A percentile compares a stretch with the other conserved stretches of the same genome.
phyloP scores from a whole-genome alignment of 2,329 filamentous ascomycete species.

The Phyllachora maydis region DNA sequence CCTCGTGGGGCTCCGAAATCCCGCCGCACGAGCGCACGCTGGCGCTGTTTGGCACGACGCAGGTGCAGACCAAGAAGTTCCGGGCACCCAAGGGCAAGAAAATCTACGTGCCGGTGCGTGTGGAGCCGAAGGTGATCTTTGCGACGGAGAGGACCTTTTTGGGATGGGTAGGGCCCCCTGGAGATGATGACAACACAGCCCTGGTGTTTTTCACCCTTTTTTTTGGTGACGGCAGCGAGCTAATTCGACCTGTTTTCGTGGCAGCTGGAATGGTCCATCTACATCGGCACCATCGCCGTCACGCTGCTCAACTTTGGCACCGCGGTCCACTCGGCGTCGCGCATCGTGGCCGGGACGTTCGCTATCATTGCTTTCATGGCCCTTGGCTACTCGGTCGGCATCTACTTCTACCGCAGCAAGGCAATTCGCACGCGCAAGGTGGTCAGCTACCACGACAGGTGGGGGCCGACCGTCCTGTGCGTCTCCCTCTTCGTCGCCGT shows the following conservation, averaged over 20 bases:
- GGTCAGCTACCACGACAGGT: slow-evolving; percentile 82
- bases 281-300: slow-evolving; percentile 72
- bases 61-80: slow-evolving; percentile 38
- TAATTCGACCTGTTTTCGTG: too few species aligned
- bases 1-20: slow-evolving; percentile 32
- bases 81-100: slow-evolving; percentile 67
- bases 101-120: slow-evolving; percentile 87
- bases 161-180: slow-evolving; percentile 65
- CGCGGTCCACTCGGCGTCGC: slow-evolving; percentile 32
- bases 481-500: slow-evolving; percentile 53
- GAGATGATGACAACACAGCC: slow-evolving; percentile 1
- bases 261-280: slow-evolving; percentile 86
- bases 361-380: slow-evolving; percentile 60
- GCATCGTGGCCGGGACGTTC: slow-evolving; percentile 56
- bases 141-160: slow-evolving; percentile 92
- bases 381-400: slow-evolving; percentile 62
- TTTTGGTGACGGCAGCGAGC: too few species aligned
- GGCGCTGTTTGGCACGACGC: slow-evolving; percentile 28
- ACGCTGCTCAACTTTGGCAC: slow-evolving; percentile 65
- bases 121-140: slow-evolving; percentile 96
- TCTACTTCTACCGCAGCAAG: slow-evolving; percentile 75
- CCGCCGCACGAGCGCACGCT: slow-evolving; percentile 32
- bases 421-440: slow-evolving; percentile 68
- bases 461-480: slow-evolving; percentile 65
- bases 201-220: too few species aligned